Evolutionary conservation across 768 basidiomycete species (phyloP).

Genomic region (Phallus indusiatus): DNA sequence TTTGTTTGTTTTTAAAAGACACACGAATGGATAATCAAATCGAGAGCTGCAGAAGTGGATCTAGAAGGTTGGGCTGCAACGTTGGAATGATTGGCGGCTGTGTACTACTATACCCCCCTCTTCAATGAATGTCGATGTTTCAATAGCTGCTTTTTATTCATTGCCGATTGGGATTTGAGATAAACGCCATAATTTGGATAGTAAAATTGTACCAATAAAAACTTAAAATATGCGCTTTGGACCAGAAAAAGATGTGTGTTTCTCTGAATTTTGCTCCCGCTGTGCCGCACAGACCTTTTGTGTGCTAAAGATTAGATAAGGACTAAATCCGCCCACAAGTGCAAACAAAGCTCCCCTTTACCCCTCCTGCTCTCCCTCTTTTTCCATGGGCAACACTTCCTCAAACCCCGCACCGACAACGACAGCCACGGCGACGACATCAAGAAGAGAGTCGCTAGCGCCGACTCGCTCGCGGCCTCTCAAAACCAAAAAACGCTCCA

Average conservation of each 20-base stretch:
- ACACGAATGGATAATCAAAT: conserved; percentile 64
- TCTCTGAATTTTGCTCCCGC: background rate
- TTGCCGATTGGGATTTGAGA: background rate
- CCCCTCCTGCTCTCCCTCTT: background rate
- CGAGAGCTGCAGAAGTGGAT: conserved; percentile 52
- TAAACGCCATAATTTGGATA: background rate
- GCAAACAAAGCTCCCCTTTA: background rate
- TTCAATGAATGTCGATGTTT: background rate
- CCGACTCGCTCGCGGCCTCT: background rate
- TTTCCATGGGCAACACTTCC: conserved; percentile 6
- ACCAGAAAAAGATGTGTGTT: background rate
- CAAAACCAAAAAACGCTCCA: conserved; percentile 7
- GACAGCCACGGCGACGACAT: background rate
- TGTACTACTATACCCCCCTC: background rate
- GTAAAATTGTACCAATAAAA: background rate
- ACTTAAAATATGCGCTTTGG: background rate
- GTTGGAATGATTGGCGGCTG: conserved; percentile 34
- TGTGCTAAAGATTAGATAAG: background rate
- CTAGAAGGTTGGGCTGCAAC: conserved; percentile 75
- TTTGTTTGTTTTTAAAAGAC: conserved; percentile 33
- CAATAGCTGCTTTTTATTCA: background rate
- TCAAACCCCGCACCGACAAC: background rate
- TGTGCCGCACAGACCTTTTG: background rate
- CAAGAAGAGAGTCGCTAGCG: background rate
- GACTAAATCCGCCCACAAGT: background rate